Evolutionary conservation across 1,139 yeast genomes (phyloP).

Genomic region (Pichia sp.): DNA sequence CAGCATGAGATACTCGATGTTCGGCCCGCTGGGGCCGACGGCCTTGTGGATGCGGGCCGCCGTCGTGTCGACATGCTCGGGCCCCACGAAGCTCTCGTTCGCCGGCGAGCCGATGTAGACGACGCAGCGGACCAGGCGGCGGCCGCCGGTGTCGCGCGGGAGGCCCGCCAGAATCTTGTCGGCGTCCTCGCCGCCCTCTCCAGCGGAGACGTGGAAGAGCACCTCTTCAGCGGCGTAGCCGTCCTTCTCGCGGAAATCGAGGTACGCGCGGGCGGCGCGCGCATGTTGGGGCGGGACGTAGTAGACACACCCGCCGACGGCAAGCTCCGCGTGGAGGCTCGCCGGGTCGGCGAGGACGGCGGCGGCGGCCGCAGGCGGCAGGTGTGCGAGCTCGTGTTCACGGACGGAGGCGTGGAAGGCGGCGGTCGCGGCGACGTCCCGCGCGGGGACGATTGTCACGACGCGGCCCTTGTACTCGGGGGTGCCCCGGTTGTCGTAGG

Average conservation of each 20-base stretch:
- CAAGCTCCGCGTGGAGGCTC: slow-evolving; percentile 34
- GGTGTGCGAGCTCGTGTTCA: slow-evolving; percentile 35
- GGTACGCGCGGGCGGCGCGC: slow-evolving; percentile 55
- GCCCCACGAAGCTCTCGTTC: slow-evolving; percentile 81
- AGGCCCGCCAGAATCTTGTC: slow-evolving; percentile 22
- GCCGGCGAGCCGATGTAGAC: slow-evolving; percentile 83
- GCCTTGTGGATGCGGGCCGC: slow-evolving; percentile 55
- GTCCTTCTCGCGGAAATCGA: slow-evolving; percentile 81
- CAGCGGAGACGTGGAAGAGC: slow-evolving; percentile 27
- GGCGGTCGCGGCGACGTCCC: slow-evolving; percentile 43
- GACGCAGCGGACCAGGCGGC: slow-evolving; percentile 48
- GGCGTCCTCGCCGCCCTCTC: background rate
- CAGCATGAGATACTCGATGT: slow-evolving; percentile 61
- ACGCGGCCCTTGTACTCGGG: slow-evolving; percentile 84
- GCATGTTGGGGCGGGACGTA: slow-evolving; percentile 68
- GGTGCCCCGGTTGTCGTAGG: slow-evolving; percentile 88
- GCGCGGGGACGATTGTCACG: slow-evolving; percentile 64
- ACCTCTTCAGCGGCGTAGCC: slow-evolving; percentile 73
- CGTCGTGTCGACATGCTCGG: slow-evolving; percentile 55
- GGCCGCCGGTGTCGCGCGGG: slow-evolving; percentile 34
- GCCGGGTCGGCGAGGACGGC: background rate
- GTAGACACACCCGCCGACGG: slow-evolving; percentile 80
- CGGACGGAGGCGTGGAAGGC: slow-evolving; percentile 45
- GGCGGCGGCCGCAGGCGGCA: slow-evolving; percentile 5
- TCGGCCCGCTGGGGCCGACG: slow-evolving; percentile 78